These are phyloP conservation scores for Monosporascus sp. DNA, from an alignment of 2,329 filamentous ascomycete species.

Conservation along the genomic window DNA sequence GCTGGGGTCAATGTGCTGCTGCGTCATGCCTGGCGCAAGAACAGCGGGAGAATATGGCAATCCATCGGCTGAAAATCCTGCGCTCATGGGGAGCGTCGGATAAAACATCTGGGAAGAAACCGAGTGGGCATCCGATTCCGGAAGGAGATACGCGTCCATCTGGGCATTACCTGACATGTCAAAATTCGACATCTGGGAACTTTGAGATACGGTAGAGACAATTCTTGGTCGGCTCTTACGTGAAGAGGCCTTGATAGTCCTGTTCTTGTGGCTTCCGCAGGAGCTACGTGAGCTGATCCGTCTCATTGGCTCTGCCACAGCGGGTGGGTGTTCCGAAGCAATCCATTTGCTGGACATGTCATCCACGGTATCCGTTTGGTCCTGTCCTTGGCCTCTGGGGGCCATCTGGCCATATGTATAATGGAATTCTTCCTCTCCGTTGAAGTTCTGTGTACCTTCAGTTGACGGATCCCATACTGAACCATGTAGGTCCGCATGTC, in stretches of 20 bases:
- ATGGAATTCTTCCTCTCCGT: constrained; percentile 52
- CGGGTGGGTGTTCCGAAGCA: constrained; percentile 29
- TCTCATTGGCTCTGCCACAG: constrained; percentile 39
- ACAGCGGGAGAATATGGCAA: constrained; percentile 38
- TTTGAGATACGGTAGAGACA: constrained; percentile 44
- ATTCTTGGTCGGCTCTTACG: constrained; percentile 39
- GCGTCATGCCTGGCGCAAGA: constrained; percentile 35
- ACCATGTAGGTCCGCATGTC: constrained; percentile 51
- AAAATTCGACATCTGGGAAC: constrained; percentile 45
- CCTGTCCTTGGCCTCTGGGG: constrained; percentile 41
- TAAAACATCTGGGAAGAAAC: constrained; percentile 48
- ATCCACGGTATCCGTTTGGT: constrained; percentile 42
- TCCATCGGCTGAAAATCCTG: constrained; percentile 38
- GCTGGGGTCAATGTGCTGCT: constrained; percentile 52
- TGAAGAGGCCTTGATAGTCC: constrained; percentile 36
- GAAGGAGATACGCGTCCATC: constrained; percentile 46
- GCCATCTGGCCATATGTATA: constrained; percentile 52
- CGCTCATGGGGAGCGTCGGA: constrained; percentile 40
- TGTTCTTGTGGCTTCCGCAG: constrained; percentile 39
- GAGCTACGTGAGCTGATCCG: constrained; percentile 40
- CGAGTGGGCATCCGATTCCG: constrained; percentile 43
- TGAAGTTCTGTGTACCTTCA: constrained; percentile 58
- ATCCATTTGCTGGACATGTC: constrained; percentile 46
- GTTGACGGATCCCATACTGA: constrained; percentile 51
- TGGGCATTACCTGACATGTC: constrained; percentile 50